These are phyloP conservation scores for Prinsepia uniflora DNA, from an alignment of 306 rosid species.

Conservation along the genomic window DNA sequence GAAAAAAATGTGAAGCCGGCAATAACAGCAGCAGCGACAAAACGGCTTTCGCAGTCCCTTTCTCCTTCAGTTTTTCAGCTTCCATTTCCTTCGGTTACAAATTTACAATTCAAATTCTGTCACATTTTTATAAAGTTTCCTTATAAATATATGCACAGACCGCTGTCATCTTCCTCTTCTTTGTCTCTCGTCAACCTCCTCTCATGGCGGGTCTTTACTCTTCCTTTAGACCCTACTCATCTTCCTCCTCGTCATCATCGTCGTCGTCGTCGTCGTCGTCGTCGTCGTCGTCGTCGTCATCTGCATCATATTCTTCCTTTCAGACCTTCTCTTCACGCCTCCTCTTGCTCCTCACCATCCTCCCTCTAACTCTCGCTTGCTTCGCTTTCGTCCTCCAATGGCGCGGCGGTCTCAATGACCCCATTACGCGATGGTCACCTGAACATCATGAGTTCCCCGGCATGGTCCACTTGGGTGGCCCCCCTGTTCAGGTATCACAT, in stretches of 20 bases:
- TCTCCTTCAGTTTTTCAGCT: slow-evolving; percentile 2
- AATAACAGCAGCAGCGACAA: slow-evolving; percentile 26
- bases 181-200: slow-evolving; percentile 10
- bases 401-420: slow-evolving; percentile 88
- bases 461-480: slow-evolving; percentile 35
- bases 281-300: not conserved
- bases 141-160: slow-evolving; percentile 26
- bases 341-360: slow-evolving; percentile 55
- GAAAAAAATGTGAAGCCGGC: not conserved
- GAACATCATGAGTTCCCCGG: slow-evolving; percentile 69
- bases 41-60: slow-evolving; percentile 24
- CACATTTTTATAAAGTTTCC: too few species aligned
- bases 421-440: slow-evolving; percentile 68
- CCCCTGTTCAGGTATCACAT: slow-evolving; percentile 25
- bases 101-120: not conserved
- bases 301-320: slow-evolving; percentile 29
- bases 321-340: slow-evolving; percentile 48
- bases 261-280: too few species aligned
- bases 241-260: slow-evolving; percentile 16
- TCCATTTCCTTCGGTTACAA: not conserved
- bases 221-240: slow-evolving; percentile 32
- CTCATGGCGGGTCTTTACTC: slow-evolving; percentile 68
- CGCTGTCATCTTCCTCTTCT: slow-evolving; percentile 14
- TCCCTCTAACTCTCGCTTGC: slow-evolving; percentile 66
- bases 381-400: slow-evolving; percentile 87